Evolutionary conservation across 495 filamentous ascomycete genomes (phyloP), one percentile per base, ranked within the genome.

Genomic region (Trichoderma parareesei): DNA sequence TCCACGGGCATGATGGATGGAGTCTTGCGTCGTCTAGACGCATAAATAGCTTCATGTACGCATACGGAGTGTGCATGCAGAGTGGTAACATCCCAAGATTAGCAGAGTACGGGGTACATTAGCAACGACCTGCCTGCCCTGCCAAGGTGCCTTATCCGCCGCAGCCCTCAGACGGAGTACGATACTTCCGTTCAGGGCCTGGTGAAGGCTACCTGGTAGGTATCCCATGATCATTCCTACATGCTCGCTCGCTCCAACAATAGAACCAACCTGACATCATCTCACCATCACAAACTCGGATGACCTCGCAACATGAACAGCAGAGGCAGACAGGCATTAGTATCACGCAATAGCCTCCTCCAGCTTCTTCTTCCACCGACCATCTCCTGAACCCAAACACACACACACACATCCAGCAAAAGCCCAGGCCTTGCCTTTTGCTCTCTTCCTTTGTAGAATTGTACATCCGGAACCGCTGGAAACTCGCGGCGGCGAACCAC

Each of bases 61-160:
- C 16, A 48, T 6, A 18, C 44, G n/a, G n/a, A 18, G n/a, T 18
- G 44, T 16, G 18, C 5, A 48, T 48, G 18, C 42, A 27, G 27
- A 27, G 27, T 18, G 16, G 14, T n/a, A 48, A 6, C 43, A 46
- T n/a, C 43, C 10, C 27, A 27, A 46, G 43, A 14, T 49, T 49
- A 49, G 46, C 46, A 49, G 46, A 49, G 46, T 49, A 49, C 46
- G 46, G 46, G 46, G 46, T 49, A 49, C 46, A 49, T 49, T 49
- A 49, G 46, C 46, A 49, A 20, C 2, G 11, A 11, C 27, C 27
- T 27, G 27, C 27, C 27, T 27, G 27, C 27, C 27, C 27, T 7
- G 40, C 40, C 40, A 2, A 41, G 6, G 46, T 20, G 18, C 16
- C n/a, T 49, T 18, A 18, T 18, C 46, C 46, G 18, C 20, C 16